Percentiles rank a stretch among this genome's conserved stretches.
Conservation (phyloP, 2,329 filamentous ascomycete genomes). For the Sarocladiaceae sp. region DNA sequence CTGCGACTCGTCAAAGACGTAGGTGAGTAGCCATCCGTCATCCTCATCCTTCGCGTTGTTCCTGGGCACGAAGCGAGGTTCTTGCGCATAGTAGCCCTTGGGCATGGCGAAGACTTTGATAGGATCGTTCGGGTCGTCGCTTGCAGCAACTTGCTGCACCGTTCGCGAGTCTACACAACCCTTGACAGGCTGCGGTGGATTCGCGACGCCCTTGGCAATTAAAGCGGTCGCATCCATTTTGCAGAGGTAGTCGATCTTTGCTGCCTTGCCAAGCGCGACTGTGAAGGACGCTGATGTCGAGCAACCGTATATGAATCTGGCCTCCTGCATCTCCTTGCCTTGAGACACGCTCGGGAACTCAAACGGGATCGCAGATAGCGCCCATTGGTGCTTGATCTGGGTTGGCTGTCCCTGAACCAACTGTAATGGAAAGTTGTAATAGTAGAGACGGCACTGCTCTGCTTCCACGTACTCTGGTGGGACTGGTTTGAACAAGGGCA, state of each 20-base stretch:
- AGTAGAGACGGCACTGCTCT: conserved; percentile 64
- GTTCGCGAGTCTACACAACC: conserved; percentile 57
- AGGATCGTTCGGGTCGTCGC: conserved; percentile 40
- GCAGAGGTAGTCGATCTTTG: conserved; percentile 59
- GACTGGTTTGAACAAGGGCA: conserved; percentile 32
- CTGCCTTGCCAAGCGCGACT: conserved; percentile 54
- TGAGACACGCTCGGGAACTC: conserved; percentile 60
- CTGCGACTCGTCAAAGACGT: conserved; percentile 64
- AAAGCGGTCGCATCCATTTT: conserved; percentile 53
- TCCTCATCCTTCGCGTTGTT: conserved; percentile 40
- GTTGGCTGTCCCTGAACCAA: conserved; percentile 12
- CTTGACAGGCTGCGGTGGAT: conserved; percentile 41
- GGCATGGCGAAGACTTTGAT: conserved; percentile 59
- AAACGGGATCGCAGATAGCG: conserved; percentile 57
- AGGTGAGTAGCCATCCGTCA: conserved; percentile 61
- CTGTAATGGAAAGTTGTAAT: conserved; percentile 53
- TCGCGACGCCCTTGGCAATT: conserved; percentile 43
- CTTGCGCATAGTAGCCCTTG: conserved; percentile 56
- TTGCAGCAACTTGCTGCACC: conserved; percentile 44
- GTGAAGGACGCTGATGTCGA: conserved; percentile 53
- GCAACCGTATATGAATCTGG: conserved; percentile 62
- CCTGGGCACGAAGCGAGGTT: conserved; percentile 57
- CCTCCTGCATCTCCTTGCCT: conserved; percentile 46
- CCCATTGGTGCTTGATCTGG: conserved; percentile 55
- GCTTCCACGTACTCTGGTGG: conserved; percentile 41